A percentile compares a stretch with the other conserved stretches of the same genome.
These are phyloP conservation scores for Paramecium octaurelia DNA, from an alignment of 73 alveolate genomes.

Conservation along the genomic window DNA sequence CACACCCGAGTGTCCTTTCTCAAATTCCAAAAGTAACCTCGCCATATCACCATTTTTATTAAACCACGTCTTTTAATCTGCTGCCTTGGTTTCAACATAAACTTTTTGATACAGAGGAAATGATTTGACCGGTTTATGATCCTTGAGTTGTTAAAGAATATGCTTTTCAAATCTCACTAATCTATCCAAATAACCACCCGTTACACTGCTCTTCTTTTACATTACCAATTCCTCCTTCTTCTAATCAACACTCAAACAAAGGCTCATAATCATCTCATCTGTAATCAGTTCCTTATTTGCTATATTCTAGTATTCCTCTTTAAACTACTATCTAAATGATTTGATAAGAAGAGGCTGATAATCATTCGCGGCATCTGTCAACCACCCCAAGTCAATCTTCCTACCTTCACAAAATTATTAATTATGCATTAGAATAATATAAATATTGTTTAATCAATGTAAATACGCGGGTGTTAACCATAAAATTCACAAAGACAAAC, in stretches of 20 bases:
- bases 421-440: neutral
- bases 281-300: neutral
- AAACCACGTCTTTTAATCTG: neutral
- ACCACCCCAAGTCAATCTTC: neutral
- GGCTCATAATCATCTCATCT: neutral
- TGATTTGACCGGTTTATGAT: neutral
- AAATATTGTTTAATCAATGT: too few relatives aligned
- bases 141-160: neutral
- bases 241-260: neutral
- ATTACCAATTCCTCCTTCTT: neutral
- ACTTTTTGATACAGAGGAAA: neutral
- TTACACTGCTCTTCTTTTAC: neutral
- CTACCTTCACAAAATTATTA: neutral
- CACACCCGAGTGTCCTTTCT: neutral
- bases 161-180: neutral
- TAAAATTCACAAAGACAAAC: too few relatives aligned
- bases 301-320: neutral
- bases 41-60: neutral
- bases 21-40: neutral
- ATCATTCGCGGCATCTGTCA: neutral
- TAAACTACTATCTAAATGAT: neutral
- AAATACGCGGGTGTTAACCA: too few relatives aligned
- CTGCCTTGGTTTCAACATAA: neutral
- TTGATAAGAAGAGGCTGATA: neutral
- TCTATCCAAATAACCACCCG: neutral